Percentiles rank a stretch among this genome's conserved stretches.
These are phyloP conservation scores for Ascochyta clinopodiicola DNA, from an alignment of 2,329 filamentous ascomycete genomes.

Conservation along the genomic window DNA sequence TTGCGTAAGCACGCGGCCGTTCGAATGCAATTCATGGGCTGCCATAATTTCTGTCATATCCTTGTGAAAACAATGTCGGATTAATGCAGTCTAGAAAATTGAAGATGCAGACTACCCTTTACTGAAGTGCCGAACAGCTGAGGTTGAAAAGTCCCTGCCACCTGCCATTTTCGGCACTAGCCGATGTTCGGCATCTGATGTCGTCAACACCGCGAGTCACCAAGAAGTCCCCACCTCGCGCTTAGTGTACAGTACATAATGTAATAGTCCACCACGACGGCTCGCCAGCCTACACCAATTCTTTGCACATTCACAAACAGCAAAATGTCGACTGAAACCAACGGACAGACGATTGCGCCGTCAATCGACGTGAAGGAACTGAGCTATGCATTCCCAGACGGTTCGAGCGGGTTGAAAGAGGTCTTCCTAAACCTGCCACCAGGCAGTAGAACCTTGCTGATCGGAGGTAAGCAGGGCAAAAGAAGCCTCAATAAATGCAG, in stretches of 20 bases:
- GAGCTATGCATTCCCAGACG: conserved; percentile 88
- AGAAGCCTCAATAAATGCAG: neutral
- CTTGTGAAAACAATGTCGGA: too few relatives aligned
- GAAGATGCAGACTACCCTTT: too few relatives aligned
- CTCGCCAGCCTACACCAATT: neutral
- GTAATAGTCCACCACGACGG: neutral
- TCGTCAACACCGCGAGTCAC: conserved; percentile 10
- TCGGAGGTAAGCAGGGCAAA: conserved; percentile 68
- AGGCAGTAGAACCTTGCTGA: conserved; percentile 85
- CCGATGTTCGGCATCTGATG: conserved; percentile 14
- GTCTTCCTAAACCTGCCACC: conserved; percentile 79
- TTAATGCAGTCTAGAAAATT: too few relatives aligned
- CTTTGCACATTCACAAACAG: neutral
- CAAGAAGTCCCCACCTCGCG: conserved; percentile 9
- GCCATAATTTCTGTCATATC: too few relatives aligned
- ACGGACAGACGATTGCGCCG: conserved; percentile 50
- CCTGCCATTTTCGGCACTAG: conserved; percentile 14
- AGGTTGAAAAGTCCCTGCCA: conserved; percentile 2
- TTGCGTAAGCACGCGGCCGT: too few relatives aligned
- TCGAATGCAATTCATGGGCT: too few relatives aligned
- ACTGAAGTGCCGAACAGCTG: conserved; percentile 8
- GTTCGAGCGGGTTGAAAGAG: conserved; percentile 76
- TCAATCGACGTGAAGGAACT: conserved; percentile 77
- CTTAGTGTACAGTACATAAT: conserved; percentile 12
- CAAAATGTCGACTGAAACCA: conserved; percentile 31